These are phyloP conservation scores for Trypanosoma lewisi DNA, from an alignment of 208 protist species.

Conservation along the genomic window DNA sequence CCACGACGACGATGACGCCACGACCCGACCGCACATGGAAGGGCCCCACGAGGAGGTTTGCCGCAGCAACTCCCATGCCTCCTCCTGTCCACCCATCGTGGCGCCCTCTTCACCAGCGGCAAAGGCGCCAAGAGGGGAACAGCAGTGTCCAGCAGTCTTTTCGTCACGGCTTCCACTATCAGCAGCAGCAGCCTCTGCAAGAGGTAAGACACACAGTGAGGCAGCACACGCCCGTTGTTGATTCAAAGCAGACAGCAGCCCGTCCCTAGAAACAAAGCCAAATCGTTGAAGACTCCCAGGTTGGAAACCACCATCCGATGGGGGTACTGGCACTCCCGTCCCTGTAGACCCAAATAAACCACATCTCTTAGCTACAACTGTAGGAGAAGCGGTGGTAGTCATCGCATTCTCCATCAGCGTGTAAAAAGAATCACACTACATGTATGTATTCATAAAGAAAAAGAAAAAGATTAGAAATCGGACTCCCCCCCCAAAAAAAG, in stretches of 20 bases:
- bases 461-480: conserved; percentile 5
- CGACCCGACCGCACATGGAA: conserved; percentile 40
- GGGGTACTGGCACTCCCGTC: conserved; percentile 26
- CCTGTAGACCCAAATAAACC: background rate
- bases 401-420: background rate
- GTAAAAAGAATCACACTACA: background rate
- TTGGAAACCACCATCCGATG: conserved; percentile 29
- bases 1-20: conserved; percentile 44
- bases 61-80: conserved; percentile 29
- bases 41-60: conserved; percentile 49
- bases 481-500: background rate
- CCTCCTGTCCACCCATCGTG: background rate
- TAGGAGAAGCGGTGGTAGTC: background rate
- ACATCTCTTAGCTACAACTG: background rate
- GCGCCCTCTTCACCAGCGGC: background rate
- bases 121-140: conserved; percentile 13
- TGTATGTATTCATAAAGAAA: conserved; percentile 1
- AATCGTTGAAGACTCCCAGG: conserved; percentile 43
- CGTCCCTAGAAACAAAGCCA: conserved; percentile 38
- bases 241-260: conserved; percentile 34
- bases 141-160: conserved; percentile 11
- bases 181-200: conserved; percentile 15
- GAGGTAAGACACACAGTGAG: conserved; percentile 35
- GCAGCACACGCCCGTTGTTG: conserved; percentile 35
- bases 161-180: conserved; percentile 10